Percentiles rank a stretch among this genome's conserved stretches.
Evolutionary conservation across 768 basidiomycete species (phyloP).

Genomic region (Termitomyces sp.): DNA sequence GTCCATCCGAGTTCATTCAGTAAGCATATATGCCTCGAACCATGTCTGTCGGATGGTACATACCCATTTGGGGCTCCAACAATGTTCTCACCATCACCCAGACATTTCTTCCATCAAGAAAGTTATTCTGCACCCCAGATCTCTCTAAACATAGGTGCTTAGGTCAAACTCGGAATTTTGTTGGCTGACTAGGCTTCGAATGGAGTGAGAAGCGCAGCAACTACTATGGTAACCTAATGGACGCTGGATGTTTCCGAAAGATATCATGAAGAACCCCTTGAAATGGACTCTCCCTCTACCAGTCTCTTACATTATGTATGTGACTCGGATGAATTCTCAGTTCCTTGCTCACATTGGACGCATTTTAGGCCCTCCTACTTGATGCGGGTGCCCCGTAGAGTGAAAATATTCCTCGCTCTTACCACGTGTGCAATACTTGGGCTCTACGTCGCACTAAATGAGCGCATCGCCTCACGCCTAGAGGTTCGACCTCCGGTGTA

Average conservation of each 20-base stretch:
- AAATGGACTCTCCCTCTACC: neutral
- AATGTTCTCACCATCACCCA: too few species aligned
- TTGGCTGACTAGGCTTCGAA: neutral
- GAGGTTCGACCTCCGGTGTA: constrained; percentile 25
- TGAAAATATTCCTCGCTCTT: neutral
- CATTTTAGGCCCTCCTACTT: neutral
- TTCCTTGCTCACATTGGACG: neutral
- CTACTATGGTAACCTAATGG: neutral
- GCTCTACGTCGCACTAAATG: neutral
- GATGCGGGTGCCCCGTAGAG: neutral
- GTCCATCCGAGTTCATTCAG: neutral
- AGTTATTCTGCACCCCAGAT: neutral
- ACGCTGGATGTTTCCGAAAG: neutral
- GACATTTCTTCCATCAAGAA: too few species aligned
- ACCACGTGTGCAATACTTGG: neutral
- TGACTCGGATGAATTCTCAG: neutral
- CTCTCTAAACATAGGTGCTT: neutral
- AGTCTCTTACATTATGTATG: neutral
- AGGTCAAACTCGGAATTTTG: neutral
- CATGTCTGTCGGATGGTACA: too few species aligned
- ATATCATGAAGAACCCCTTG: neutral
- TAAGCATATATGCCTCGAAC: too few species aligned
- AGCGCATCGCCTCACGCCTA: neutral
- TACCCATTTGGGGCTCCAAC: too few species aligned
- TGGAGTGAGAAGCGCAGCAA: neutral